Conservation (phyloP, 345 rosid species). For the Syzygium oleosum region DNA sequence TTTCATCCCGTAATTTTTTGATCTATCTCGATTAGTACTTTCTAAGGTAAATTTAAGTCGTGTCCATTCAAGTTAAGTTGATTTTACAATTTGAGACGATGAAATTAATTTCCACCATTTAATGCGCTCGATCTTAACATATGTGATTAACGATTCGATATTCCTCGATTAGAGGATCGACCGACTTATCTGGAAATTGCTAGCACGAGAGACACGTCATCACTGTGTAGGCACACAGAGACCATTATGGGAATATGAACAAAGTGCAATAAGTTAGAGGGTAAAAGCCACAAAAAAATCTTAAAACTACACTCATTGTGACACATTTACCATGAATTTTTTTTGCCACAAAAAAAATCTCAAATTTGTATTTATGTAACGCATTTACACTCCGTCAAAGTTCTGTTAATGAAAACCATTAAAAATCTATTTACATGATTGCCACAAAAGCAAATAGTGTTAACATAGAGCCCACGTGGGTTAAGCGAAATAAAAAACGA, state of each 20-base stretch:
- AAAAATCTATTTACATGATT: too few relatives aligned
- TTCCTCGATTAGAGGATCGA: too few relatives aligned
- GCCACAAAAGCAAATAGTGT: too few relatives aligned
- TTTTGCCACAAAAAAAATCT: too few relatives aligned
- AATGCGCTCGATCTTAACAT: not conserved
- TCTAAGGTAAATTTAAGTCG: accelerated
- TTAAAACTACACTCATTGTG: too few relatives aligned
- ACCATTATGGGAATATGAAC: not conserved
- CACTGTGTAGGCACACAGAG: not conserved
- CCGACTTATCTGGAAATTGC: not conserved
- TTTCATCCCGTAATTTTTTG: not conserved
- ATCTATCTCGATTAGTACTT: not conserved
- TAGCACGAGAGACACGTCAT: not conserved
- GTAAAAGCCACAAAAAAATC: too few relatives aligned
- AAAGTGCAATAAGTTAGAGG: not conserved
- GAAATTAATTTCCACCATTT: not conserved
- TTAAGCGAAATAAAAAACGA: too few relatives aligned
- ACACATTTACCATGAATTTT: too few relatives aligned
- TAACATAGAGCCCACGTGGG: too few relatives aligned
- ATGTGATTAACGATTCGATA: not conserved
- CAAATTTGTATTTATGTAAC: too few relatives aligned
- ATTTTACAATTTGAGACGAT: not conserved
- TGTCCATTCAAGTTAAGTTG: not conserved
- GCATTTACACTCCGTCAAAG: too few relatives aligned
- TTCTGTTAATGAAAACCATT: too few relatives aligned